Conservation (phyloP, 768 basidiomycete species). For the Pleurotus platypus region DNA sequence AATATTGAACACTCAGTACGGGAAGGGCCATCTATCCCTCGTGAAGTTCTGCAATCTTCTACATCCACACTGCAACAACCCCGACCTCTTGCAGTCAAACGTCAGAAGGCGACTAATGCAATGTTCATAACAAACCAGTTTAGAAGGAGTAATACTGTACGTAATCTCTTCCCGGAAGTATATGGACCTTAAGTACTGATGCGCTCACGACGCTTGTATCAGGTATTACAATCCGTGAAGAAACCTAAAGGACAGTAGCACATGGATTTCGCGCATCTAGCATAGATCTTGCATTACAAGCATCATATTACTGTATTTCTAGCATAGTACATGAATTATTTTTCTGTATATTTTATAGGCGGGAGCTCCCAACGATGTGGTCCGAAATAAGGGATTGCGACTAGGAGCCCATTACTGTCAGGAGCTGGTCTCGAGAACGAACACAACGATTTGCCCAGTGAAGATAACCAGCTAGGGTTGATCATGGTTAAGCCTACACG, state of each 20-base stretch:
- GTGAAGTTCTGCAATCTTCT: not conserved
- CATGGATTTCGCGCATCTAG: not conserved
- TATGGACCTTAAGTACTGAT: too few relatives aligned
- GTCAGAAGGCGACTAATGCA: conserved; percentile 1
- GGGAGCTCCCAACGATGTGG: conserved; percentile 87
- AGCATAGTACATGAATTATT: not conserved
- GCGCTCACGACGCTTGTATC: too few relatives aligned
- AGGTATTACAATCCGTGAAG: not conserved
- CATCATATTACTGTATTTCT: not conserved
- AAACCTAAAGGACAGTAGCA: not conserved
- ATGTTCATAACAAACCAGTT: conserved; percentile 8
- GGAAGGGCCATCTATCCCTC: not conserved
- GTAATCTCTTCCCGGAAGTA: not conserved
- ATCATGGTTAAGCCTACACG: not conserved
- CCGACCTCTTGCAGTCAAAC: conserved; percentile 6
- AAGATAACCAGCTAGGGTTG: conserved; percentile 54
- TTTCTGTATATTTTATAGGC: conserved; percentile 40
- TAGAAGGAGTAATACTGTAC: not conserved
- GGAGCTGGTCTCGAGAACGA: conserved; percentile 85
- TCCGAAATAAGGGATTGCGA: conserved; percentile 84
- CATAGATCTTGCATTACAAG: not conserved
- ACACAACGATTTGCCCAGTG: conserved; percentile 78
- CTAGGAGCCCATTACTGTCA: conserved; percentile 59
- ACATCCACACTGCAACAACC: not conserved
- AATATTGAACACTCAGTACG: not conserved